Evolutionary conservation across 805 yeast species (phyloP).

Genomic region (Zygosaccharomyces gambellarensis): DNA sequence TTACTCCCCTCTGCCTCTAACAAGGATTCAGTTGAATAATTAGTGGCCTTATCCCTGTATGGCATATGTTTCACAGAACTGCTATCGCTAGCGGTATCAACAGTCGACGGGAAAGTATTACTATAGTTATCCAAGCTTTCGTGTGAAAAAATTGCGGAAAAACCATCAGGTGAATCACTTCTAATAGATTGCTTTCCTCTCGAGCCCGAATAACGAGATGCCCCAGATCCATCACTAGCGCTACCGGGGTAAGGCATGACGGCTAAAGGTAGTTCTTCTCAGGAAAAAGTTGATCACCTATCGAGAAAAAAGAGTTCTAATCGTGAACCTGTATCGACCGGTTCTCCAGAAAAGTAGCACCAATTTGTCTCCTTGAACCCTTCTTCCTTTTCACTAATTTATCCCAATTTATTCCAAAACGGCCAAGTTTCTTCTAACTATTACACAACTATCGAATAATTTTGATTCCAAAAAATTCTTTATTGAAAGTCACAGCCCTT

Average conservation of each 20-base stretch:
- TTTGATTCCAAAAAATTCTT: background rate
- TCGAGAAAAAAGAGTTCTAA: background rate
- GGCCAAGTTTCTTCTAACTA: background rate
- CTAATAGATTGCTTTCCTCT: constrained; percentile 25
- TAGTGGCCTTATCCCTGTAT: background rate
- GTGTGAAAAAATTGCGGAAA: background rate
- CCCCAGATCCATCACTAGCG: constrained; percentile 25
- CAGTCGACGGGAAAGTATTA: constrained; percentile 9
- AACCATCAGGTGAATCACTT: background rate
- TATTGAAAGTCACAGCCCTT: background rate
- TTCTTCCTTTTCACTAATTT: background rate
- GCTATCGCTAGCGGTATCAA: constrained; percentile 8
- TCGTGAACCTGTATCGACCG: constrained; percentile 1
- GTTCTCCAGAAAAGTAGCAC: background rate
- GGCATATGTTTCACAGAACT: constrained; percentile 5
- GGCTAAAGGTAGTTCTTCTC: background rate
- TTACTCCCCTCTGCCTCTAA: background rate
- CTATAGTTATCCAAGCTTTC: constrained; percentile 2
- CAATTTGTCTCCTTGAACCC: background rate
- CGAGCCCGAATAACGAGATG: constrained; percentile 21
- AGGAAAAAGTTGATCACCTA: background rate
- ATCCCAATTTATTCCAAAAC: background rate
- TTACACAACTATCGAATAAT: background rate
- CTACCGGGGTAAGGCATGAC: constrained; percentile 33
- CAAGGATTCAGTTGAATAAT: constrained; percentile 6